phyloP scores from a whole-genome alignment of 306 rosid genomes.

The Dalbergia cochinchinensis region DNA sequence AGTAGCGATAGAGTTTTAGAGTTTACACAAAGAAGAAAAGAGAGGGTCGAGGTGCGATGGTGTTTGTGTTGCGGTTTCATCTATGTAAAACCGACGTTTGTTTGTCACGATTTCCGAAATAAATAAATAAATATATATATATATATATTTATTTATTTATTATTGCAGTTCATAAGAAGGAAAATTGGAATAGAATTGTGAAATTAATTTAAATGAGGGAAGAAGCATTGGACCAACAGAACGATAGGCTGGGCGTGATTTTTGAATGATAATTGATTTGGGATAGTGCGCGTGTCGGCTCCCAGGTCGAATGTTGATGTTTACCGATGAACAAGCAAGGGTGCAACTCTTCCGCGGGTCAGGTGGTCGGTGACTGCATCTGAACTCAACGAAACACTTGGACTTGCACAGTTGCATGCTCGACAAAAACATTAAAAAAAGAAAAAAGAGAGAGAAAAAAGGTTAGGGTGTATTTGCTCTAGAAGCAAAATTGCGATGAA shows the following conservation, averaged over 20 bases:
- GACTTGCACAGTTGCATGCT: too few species aligned
- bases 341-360: not conserved
- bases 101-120: conserved; percentile 18
- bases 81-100: not conserved
- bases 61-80: not conserved
- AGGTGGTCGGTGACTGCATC: conserved; percentile 15
- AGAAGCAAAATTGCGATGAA: too few species aligned
- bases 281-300: not conserved
- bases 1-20: not conserved
- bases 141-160: not conserved
- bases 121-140: not conserved
- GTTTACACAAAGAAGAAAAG: not conserved
- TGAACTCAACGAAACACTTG: not conserved
- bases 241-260: not conserved
- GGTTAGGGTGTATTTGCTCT: too few species aligned
- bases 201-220: not conserved
- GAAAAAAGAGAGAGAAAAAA: too few species aligned
- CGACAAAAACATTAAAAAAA: too few species aligned
- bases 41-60: conserved; percentile 1
- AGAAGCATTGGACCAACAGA: not conserved
- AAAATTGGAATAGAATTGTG: not conserved
- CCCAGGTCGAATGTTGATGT: not conserved
- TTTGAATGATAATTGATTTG: not conserved
- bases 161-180: not conserved
- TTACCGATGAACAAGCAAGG: not conserved